phyloP scores from a whole-genome alignment of 805 yeast genomes.

The Schwanniomyces polymorphus region DNA sequence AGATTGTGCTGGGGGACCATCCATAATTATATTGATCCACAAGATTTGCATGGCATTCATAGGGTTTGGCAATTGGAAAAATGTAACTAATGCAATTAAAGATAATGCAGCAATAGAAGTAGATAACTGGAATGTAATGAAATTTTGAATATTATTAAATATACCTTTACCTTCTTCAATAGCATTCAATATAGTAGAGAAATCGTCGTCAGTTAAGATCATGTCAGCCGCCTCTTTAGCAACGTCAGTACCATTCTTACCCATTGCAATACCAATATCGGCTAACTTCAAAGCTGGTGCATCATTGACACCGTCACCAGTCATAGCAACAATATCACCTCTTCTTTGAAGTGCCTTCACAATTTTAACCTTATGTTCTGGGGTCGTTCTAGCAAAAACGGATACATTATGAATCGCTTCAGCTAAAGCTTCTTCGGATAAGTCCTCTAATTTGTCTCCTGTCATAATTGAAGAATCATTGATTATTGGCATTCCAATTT shows the following conservation, averaged over 20 bases:
- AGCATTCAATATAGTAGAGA: conserved; percentile 88
- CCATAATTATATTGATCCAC: conserved; percentile 98
- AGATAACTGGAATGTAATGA: conserved; percentile 91
- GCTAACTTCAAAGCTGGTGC: conserved; percentile 98
- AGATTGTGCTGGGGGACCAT: conserved; percentile 98
- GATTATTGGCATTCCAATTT: conserved; percentile 82
- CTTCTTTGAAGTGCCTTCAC: conserved; percentile 86
- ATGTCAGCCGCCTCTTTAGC: conserved; percentile 98
- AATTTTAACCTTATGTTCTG: conserved; percentile 88
- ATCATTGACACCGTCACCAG: conserved; percentile 85
- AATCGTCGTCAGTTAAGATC: conserved; percentile 96
- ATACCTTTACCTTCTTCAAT: conserved; percentile 98
- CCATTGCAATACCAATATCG: conserved; percentile 95
- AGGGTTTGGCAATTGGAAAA: conserved; percentile 89
- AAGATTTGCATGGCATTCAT: conserved; percentile 97
- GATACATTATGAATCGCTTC: conserved; percentile 79
- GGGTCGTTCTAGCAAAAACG: conserved; percentile 92
- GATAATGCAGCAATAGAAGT: conserved; percentile 95
- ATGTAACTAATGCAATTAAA: conserved; percentile 81
- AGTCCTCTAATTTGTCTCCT: conserved; percentile 77
- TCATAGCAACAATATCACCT: conserved; percentile 96
- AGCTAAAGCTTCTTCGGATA: conserved; percentile 72
- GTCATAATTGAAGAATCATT: conserved; percentile 71
- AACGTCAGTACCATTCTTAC: conserved; percentile 92
- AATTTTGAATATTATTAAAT: conserved; percentile 91